Base-by-base conservation (phyloP, 208 protist species). In the Crithidia thermophila region DNA sequence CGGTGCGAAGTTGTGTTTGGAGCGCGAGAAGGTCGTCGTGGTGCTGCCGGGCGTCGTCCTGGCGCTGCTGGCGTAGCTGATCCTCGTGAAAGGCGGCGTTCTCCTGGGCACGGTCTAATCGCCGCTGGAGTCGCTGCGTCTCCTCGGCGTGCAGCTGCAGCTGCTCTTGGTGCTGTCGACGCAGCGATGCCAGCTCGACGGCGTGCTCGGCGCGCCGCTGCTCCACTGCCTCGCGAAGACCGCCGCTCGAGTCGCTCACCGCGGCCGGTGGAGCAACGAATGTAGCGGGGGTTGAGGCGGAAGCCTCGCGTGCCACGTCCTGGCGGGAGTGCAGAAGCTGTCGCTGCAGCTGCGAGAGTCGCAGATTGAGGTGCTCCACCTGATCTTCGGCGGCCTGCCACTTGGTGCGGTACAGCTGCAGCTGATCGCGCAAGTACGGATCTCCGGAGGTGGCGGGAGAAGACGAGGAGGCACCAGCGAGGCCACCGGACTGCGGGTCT, bases 311-410 rank as follows among this genome's bases (percentile, higher is more conserved):
- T 33, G 9, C 18, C 33, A 18, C 28, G 39, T n/a, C 28, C 5
- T 21, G 27, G 3, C 18, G 27, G 28, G 42, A 13, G 21, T 3
- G 14, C 25, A 60, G 21, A 4, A 69, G 63, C 49, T 69, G 71
- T 8, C 55, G 71, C 43, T 65, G 71, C 39, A 70, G 62, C 49
- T 65, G 39, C n/a, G 74, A 62, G 55, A 80, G 59, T 0, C 67
- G 62, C 36, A 58, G 20, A 28, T 80, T 46, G 13, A 88, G 72
- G 53, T 72, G 60, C 34, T 88, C 82, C 28, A 77, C 50, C 58
- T 77, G 67, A 31, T 82, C 76, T 59, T 88, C 78, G 7, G 82
- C 78, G 20, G 75, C 64, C 34, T 80, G 82, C 82, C 82, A 88
- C 51, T 81, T 81, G 1, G 59, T 20, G 1, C 82, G 78, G 52